A percentile compares a stretch with the other conserved stretches of the same genome.
Conservation (phyloP, 108 stramenopile genomes). For the Cyclostephanos invisitatus region DNA sequence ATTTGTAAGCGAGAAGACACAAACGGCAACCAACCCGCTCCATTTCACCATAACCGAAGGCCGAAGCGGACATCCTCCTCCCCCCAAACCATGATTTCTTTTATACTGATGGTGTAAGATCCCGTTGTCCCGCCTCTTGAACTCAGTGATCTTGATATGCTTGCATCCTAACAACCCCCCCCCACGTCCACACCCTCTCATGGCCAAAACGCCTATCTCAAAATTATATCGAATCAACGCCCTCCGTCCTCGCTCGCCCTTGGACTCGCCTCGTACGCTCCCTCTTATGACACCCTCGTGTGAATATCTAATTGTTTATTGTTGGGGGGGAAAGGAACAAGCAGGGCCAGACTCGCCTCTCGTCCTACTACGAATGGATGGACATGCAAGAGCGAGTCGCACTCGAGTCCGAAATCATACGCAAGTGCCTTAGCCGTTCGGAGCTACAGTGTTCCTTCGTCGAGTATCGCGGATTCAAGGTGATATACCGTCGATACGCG, state of each 20-base stretch:
- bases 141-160: background rate
- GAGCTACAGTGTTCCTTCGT: constrained; percentile 95
- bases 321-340: constrained; percentile 60
- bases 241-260: background rate
- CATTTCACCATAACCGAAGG: too few species aligned
- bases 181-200: background rate
- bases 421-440: constrained; percentile 89
- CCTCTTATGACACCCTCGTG: background rate
- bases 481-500: constrained; percentile 93
- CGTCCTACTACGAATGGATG: constrained; percentile 94
- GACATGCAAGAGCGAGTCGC: constrained; percentile 89
- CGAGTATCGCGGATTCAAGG: constrained; percentile 94
- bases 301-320: background rate
- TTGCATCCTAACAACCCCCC: background rate
- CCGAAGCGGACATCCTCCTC: background rate
- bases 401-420: constrained; percentile 93
- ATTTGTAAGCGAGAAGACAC: too few species aligned
- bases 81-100: constrained; percentile 62
- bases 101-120: constrained; percentile 90
- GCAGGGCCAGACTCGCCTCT: constrained; percentile 95
- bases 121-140: background rate
- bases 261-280: background rate
- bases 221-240: background rate
- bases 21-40: too few species aligned
- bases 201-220: background rate